Evolutionary conservation across 495 filamentous ascomycete species (phyloP), one percentile per base, ranked within the genome.

Genomic region (Podospora pseudopauciseta): DNA sequence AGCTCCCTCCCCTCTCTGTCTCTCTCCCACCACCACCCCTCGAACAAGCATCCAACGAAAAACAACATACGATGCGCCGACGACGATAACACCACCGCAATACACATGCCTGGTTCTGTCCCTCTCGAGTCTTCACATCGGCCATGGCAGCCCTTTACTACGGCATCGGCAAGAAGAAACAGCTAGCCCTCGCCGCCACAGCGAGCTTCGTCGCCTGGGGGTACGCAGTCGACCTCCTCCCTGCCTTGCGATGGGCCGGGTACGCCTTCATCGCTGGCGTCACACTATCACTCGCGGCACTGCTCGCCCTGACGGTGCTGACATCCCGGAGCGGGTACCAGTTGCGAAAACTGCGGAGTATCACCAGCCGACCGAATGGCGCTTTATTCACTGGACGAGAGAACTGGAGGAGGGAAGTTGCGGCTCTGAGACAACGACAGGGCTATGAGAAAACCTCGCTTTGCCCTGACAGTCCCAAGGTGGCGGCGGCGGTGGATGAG

Each of bases 191-290:
- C 72, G 87, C 90, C 72, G 86, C 85, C 74, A 78, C 91, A 71
- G 86, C 84, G 75, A 85, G 78, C 70, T 96, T 96, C 77, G 84
- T 97, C 72, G 86, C 92, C 70, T 97, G 93, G 93, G 92, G 91
- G 23, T 88, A 91, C 75, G 85, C 88, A 39, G 87, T 92, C 68
- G 86, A 88, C 80, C 95, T 91, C 90, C 80, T 91, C 73, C 93
- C 94, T 11, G 72, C 86, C 49, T 83, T 96, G 55, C 91, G 92
- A 75, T 96, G 88, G 83, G 83, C 90, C 28, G 91, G 89, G 72
- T 91, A 92, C 75, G 92, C 92, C 63, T 90, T 96, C 76, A 78
- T 88, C 65, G 93, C 93, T 70, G 78, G 83, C 65, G 68, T 88
- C 59, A 79, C 87, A 79, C 87, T 32, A 80, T 86, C 55, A 4